Evolutionary conservation across 257 asterid genomes (phyloP).

Genomic region (Asclepias syriaca): DNA sequence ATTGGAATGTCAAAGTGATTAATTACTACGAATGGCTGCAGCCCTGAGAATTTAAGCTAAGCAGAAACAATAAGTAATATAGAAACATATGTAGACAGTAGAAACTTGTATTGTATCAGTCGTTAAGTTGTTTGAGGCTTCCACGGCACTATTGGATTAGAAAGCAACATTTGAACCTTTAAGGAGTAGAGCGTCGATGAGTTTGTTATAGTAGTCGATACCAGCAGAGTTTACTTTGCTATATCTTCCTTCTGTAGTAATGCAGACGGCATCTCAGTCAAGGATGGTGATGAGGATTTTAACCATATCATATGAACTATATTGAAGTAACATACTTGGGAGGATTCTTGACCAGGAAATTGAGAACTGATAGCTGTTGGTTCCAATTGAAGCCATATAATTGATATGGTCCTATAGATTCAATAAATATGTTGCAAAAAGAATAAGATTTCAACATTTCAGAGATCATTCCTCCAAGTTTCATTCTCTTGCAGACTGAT

Average conservation of each 20-base stretch:
- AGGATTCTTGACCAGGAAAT: slow-evolving; percentile 70
- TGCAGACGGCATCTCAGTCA: not conserved
- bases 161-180: slow-evolving; percentile 26
- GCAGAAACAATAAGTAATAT: not conserved
- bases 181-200: slow-evolving; percentile 47
- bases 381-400: slow-evolving; percentile 57
- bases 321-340: slow-evolving; percentile 34
- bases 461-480: not conserved
- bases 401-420: slow-evolving; percentile 41
- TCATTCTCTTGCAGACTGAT: not conserved
- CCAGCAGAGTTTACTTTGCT: slow-evolving; percentile 40
- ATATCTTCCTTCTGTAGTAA: slow-evolving; percentile 44
- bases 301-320: not conserved
- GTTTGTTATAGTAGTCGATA: slow-evolving; percentile 23
- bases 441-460: no score
- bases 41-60: slow-evolving; percentile 30
- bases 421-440: no score
- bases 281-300: not conserved
- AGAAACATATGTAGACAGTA: not conserved
- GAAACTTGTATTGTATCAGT: not conserved
- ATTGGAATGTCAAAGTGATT: slow-evolving; percentile 56
- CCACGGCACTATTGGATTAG: no score
- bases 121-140: not conserved
- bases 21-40: slow-evolving; percentile 47
- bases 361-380: slow-evolving; percentile 57